These are phyloP conservation scores for Aschersonia sp. DNA, from an alignment of 2,329 filamentous ascomycete species.

Conservation along the genomic window DNA sequence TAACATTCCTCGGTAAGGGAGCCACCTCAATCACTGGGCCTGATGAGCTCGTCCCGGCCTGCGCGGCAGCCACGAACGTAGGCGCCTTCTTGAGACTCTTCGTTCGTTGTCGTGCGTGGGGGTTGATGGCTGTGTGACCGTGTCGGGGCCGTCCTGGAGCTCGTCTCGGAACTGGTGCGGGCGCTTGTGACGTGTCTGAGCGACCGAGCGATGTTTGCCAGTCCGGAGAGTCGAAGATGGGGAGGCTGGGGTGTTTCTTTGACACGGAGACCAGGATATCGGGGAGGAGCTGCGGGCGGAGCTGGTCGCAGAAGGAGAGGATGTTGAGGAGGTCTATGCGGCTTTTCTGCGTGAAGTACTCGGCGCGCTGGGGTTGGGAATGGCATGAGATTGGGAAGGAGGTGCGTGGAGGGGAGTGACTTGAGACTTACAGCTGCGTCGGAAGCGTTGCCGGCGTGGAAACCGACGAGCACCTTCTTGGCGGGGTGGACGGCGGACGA, in stretches of 20 bases:
- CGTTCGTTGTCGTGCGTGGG: conserved; percentile 15
- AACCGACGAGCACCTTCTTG: conserved; percentile 23
- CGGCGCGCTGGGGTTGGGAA: conserved; percentile 14
- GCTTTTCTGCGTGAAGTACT: conserved; percentile 23
- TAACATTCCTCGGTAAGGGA: conserved; percentile 10
- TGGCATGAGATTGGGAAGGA: not conserved
- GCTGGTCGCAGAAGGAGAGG: conserved; percentile 24
- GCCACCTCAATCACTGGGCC: conserved; percentile 14
- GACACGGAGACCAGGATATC: conserved; percentile 28
- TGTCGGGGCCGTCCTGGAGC: conserved; percentile 13
- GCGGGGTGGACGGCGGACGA: conserved; percentile 15
- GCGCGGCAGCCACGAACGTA: conserved; percentile 13
- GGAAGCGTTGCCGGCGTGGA: conserved; percentile 18
- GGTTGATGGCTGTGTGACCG: conserved; percentile 13
- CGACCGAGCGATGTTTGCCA: conserved; percentile 15
- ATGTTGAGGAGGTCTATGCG: conserved; percentile 24
- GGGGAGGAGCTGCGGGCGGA: conserved; percentile 24
- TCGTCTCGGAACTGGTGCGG: conserved; percentile 3
- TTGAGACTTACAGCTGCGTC: conserved; percentile 17
- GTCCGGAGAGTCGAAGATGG: conserved; percentile 25
- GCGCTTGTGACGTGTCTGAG: conserved; percentile 2
- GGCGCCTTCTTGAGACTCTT: conserved; percentile 19
- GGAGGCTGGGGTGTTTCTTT: conserved; percentile 25
- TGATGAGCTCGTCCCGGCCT: conserved; percentile 12
- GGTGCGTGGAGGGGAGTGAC: not conserved